These are phyloP conservation scores for Akanthomyces muscarius DNA, from an alignment of 2,329 filamentous ascomycete genomes.

Conservation along the genomic window DNA sequence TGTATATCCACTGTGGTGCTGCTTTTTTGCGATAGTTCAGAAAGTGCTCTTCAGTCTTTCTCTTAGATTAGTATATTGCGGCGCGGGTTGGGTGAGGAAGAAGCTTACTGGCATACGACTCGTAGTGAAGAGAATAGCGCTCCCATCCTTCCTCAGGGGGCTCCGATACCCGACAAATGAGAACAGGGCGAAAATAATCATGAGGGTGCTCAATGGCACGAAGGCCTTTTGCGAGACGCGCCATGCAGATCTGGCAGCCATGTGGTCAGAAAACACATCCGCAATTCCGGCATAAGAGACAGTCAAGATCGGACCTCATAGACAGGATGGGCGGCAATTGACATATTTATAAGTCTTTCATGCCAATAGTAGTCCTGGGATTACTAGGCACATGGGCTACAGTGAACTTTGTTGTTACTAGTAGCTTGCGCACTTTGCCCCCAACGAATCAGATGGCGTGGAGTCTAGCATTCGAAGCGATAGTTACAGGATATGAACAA, in stretches of 20 bases:
- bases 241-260: not conserved
- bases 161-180: not conserved
- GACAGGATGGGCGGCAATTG: too few species aligned
- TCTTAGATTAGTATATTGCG: too few species aligned
- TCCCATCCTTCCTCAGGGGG: not conserved
- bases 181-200: not conserved
- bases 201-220: not conserved
- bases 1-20: not conserved
- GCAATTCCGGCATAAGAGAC: too few species aligned
- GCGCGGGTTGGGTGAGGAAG: not conserved
- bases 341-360: too few species aligned
- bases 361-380: too few species aligned
- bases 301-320: too few species aligned
- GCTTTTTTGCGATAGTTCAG: not conserved
- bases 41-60: not conserved
- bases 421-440: not conserved
- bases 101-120: not conserved
- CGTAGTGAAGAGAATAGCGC: not conserved
- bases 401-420: not conserved
- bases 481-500: too few species aligned
- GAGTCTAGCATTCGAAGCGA: too few species aligned
- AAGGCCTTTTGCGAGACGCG: not conserved
- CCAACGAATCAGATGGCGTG: too few species aligned
- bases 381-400: too few species aligned
- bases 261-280: not conserved